These are phyloP conservation scores for Metarhizium anisopliae DNA, from an alignment of 2,329 filamentous ascomycete genomes.

Conservation along the genomic window DNA sequence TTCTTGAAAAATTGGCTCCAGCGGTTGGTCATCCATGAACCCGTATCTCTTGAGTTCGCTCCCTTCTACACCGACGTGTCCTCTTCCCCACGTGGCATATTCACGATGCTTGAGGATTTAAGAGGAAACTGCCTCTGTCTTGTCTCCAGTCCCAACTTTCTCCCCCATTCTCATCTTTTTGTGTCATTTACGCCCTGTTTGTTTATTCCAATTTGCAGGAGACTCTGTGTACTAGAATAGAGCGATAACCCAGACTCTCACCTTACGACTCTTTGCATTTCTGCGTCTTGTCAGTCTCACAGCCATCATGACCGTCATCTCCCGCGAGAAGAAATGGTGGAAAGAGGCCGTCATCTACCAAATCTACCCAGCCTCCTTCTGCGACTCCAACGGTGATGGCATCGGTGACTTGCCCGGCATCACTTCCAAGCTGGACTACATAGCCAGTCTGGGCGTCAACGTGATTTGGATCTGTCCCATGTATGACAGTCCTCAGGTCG, in stretches of 20 bases:
- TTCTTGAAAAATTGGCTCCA: no score
- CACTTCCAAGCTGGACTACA: slow-evolving; percentile 51
- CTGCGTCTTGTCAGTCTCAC: background rate
- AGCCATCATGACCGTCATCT: slow-evolving; percentile 15
- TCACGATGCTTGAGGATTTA: background rate
- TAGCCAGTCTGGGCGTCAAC: slow-evolving; percentile 51
- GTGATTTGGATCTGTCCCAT: slow-evolving; percentile 61
- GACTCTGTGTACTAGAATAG: no score
- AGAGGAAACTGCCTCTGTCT: background rate
- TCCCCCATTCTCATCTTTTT: background rate
- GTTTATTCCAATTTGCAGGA: no score
- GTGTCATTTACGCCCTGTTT: background rate
- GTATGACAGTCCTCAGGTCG: slow-evolving; percentile 53
- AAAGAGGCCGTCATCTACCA: slow-evolving; percentile 50
- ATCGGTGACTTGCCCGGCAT: slow-evolving; percentile 57
- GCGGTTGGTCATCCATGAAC: no score
- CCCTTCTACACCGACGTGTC: no score
- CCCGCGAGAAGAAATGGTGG: slow-evolving; percentile 35
- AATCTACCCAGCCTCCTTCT: slow-evolving; percentile 50
- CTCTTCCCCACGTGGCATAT: background rate
- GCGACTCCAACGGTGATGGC: slow-evolving; percentile 48
- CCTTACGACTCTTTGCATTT: no score
- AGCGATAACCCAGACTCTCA: no score
- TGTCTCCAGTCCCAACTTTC: no score
- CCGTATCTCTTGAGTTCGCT: no score